phyloP scores from a whole-genome alignment of 139 green algal genomes.

The Ettlia oleoabundans region DNA sequence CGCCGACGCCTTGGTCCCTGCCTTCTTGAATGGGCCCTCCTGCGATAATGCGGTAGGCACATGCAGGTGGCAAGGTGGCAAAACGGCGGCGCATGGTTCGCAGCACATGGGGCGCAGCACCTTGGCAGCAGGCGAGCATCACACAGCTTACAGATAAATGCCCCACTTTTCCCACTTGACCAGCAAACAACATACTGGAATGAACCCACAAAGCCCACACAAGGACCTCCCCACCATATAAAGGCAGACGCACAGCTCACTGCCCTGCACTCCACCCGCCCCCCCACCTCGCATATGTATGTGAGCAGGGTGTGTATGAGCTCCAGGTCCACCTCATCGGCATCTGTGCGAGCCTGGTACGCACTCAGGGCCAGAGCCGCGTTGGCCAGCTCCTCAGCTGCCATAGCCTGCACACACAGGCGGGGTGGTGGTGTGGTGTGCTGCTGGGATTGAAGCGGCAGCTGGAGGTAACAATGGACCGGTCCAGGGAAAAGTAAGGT shows the following conservation, averaged over 20 bases:
- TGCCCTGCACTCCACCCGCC: background rate
- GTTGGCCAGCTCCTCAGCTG: conserved; percentile 36
- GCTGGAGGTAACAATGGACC: too few relatives aligned
- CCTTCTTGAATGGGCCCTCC: conserved; percentile 38
- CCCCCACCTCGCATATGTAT: conserved; percentile 44
- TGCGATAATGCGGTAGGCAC: too few relatives aligned
- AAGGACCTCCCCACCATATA: too few relatives aligned
- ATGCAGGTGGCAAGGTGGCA: too few relatives aligned
- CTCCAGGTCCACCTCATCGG: conserved; percentile 67
- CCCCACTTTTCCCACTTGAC: too few relatives aligned
- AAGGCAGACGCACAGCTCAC: background rate
- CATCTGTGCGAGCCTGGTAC: conserved; percentile 55
- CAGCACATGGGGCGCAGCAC: too few relatives aligned
- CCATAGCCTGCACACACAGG: background rate
- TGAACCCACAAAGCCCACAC: too few relatives aligned
- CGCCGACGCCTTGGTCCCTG: background rate
- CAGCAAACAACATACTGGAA: too few relatives aligned
- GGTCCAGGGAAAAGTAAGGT: too few relatives aligned
- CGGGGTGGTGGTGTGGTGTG: background rate
- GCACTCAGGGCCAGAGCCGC: conserved; percentile 47
- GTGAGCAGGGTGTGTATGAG: conserved; percentile 55
- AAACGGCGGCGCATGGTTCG: too few relatives aligned
- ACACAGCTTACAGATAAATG: too few relatives aligned
- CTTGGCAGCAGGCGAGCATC: too few relatives aligned
- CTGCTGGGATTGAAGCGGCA: background rate